Conservation (phyloP, 2,329 filamentous ascomycete species). For the Pseudogymnoascus sp. region DNA sequence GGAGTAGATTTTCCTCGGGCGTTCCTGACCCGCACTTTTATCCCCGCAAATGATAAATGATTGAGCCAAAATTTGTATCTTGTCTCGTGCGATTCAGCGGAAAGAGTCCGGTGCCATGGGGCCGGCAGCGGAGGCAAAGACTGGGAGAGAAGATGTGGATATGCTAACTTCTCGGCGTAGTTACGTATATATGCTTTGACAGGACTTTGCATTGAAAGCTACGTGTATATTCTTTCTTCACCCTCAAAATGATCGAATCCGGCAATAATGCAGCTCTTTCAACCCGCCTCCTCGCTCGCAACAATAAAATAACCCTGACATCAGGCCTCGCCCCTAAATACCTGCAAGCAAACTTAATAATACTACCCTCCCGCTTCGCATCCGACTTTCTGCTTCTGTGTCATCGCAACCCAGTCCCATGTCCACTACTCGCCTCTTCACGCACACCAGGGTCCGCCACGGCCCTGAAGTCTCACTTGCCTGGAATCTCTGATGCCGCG, state of each 20-base stretch:
- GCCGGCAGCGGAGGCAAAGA: not conserved
- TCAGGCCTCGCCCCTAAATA: conserved; percentile 49
- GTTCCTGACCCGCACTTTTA: not conserved
- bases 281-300: conserved; percentile 20
- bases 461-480: conserved; percentile 35
- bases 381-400: conserved; percentile 53
- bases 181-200: conserved; percentile 2
- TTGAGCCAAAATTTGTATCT: not conserved
- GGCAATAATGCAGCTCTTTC: conserved; percentile 4
- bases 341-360: conserved; percentile 57
- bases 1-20: not conserved
- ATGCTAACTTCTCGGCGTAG: not conserved
- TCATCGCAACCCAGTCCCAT: conserved; percentile 55
- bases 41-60: not conserved
- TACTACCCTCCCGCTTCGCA: conserved; percentile 52
- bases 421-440: conserved; percentile 53
- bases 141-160: not conserved
- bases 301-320: conserved; percentile 32
- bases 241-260: not conserved
- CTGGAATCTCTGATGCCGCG: conserved; percentile 25
- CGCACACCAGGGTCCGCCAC: conserved; percentile 37
- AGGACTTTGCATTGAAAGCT: not conserved
- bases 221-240: not conserved
- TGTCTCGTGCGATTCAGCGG: not conserved
- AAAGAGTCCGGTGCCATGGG: not conserved